Conservation (phyloP, 495 filamentous ascomycete genomes). For the Talaromyces nanjingensis region DNA sequence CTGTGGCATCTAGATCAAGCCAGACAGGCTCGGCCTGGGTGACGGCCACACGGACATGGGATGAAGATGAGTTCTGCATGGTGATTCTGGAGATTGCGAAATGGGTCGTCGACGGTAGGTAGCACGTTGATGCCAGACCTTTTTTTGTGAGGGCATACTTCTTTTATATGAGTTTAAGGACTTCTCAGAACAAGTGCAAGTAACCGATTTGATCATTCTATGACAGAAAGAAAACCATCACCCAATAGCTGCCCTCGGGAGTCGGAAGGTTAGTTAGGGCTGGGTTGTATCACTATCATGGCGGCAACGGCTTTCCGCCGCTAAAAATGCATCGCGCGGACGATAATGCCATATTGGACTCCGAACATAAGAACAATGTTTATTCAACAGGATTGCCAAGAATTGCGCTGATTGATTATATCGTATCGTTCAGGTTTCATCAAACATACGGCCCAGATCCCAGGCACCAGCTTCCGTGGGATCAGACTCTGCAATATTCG, state of each 20-base stretch:
- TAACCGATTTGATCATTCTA: background rate
- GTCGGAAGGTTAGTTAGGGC: background rate
- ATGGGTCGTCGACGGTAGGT: background rate
- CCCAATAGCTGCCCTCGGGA: background rate
- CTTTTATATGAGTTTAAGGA: background rate
- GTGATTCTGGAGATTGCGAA: background rate
- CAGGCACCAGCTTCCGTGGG: background rate
- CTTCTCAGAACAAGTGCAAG: background rate
- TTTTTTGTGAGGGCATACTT: background rate
- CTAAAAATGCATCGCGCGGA: background rate
- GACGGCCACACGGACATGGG: slow-evolving; percentile 33
- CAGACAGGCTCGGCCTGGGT: slow-evolving; percentile 48
- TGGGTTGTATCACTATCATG: background rate
- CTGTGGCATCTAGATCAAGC: slow-evolving; percentile 42
- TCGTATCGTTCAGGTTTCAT: background rate
- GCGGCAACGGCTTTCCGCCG: background rate
- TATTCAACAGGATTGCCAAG: background rate
- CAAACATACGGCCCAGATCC: background rate
- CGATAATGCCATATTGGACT: background rate
- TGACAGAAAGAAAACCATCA: background rate
- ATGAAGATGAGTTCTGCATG: background rate
- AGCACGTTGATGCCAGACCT: background rate
- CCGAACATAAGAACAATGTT: background rate
- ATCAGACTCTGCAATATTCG: background rate
- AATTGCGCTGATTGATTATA: background rate